Evolutionary conservation across 257 asterid genomes (phyloP).

Genomic region (Handroanthus guayacan): DNA sequence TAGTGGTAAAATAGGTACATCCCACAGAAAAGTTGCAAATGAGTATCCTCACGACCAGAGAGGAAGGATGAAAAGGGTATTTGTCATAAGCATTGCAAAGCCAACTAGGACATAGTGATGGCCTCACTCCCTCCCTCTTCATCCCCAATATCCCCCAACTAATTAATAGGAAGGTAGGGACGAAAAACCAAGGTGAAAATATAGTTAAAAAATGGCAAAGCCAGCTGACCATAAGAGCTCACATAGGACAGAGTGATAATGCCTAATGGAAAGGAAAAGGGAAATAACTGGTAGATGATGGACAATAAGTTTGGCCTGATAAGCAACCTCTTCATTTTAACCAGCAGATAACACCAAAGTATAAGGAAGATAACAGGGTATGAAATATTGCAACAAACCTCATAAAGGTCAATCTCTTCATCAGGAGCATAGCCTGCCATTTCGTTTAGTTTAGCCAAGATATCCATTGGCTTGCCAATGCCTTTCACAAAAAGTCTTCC

Average conservation of each 20-base stretch:
- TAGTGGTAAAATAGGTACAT: slow-evolving; percentile 18
- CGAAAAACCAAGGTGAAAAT: background rate
- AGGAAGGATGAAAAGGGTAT: background rate
- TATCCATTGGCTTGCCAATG: slow-evolving; percentile 47
- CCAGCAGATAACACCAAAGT: slow-evolving; percentile 12
- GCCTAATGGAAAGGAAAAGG: background rate
- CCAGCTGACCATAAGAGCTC: slow-evolving; percentile 19
- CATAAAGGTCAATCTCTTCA: slow-evolving; percentile 56
- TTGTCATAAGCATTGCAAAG: background rate
- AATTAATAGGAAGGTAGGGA: background rate
- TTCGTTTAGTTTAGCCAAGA: slow-evolving; percentile 50
- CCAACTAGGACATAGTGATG: slow-evolving; percentile 13
- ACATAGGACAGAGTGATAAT: slow-evolving; percentile 11
- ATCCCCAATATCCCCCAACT: slow-evolving; percentile 16
- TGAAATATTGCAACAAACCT: slow-evolving; percentile 44
- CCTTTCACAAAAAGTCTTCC: slow-evolving; percentile 54
- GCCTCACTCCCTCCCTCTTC: background rate
- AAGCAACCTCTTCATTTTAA: slow-evolving; percentile 14
- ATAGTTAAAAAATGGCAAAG: background rate
- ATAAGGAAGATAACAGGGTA: slow-evolving; percentile 12
- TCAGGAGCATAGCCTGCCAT: slow-evolving; percentile 56
- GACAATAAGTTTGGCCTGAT: slow-evolving; percentile 12
- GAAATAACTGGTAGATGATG: slow-evolving; percentile 21
- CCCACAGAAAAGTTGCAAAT: slow-evolving; percentile 9
- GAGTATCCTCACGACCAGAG: slow-evolving; percentile 18